Conservation (phyloP, 148 eudicot genomes). For the Chenopodium suecicum region DNA sequence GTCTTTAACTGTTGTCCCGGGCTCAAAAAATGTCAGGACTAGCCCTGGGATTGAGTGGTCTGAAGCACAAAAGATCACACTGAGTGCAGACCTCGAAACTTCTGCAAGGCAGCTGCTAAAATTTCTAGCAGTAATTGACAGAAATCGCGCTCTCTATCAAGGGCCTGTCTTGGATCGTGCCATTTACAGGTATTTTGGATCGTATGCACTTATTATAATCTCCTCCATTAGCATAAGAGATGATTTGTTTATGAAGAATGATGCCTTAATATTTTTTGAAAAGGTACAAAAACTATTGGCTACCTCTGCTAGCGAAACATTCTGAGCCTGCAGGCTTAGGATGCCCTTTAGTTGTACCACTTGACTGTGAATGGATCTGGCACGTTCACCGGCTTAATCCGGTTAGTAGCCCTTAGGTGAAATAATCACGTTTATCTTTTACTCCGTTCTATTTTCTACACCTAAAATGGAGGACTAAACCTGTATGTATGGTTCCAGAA, state of each 20-base stretch:
- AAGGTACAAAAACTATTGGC: conserved; percentile 53
- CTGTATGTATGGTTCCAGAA: conserved; percentile 34
- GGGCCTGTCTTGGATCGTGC: conserved; percentile 56
- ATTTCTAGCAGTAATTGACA: conserved; percentile 81
- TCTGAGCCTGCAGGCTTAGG: conserved; percentile 36
- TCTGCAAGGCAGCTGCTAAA: conserved; percentile 70
- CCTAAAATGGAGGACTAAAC: not conserved
- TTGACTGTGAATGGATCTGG: conserved; percentile 98
- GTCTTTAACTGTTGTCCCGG: no score
- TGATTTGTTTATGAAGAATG: not conserved
- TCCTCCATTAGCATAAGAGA: not conserved
- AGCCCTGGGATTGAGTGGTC: conserved; percentile 55
- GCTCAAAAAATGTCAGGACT: not conserved
- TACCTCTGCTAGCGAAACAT: conserved; percentile 80
- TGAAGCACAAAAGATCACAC: conserved; percentile 60
- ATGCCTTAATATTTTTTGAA: not conserved
- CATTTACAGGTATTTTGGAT: conserved; percentile 54
- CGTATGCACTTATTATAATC: not conserved
- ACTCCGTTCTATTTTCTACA: not conserved
- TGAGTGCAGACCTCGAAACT: conserved; percentile 61
- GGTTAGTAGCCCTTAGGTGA: conserved; percentile 31
- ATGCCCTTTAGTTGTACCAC: conserved; percentile 74
- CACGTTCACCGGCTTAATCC: conserved; percentile 93
- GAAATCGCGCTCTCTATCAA: conserved; percentile 66
- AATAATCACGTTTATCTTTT: not conserved